Percentiles rank a stretch among this genome's conserved stretches.
phyloP scores from a whole-genome alignment of 2,329 filamentous ascomycete genomes.

The Alternaria ventricosa region DNA sequence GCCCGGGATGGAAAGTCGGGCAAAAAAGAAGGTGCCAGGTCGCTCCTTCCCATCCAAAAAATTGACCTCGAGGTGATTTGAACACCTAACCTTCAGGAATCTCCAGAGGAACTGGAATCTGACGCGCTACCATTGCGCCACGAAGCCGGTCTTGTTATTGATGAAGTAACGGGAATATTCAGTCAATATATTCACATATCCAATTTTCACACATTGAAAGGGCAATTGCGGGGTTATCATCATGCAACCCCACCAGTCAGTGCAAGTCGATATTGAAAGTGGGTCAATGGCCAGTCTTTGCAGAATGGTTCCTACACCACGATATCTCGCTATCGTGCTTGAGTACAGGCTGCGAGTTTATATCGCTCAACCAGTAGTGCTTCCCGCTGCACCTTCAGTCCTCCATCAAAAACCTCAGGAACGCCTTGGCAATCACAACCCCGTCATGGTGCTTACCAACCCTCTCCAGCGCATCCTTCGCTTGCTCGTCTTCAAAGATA shows the following conservation, averaged over 20 bases:
- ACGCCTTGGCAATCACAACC: constrained; percentile 73
- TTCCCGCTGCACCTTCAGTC: constrained; percentile 31
- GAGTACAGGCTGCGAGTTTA: neutral
- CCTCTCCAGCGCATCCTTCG: constrained; percentile 70
- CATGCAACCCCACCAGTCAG: neutral
- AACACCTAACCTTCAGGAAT: constrained; percentile 19
- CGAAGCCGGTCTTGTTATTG: constrained; percentile 13
- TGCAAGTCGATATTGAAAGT: neutral
- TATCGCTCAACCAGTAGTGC: neutral
- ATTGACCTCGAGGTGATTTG: constrained; percentile 19
- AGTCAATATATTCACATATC: no score
- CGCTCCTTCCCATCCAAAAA: neutral
- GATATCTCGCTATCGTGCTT: neutral
- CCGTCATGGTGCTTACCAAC: constrained; percentile 77
- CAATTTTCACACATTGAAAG: no score
- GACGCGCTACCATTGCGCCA: constrained; percentile 22
- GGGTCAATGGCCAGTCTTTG: neutral
- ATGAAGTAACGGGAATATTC: no score
- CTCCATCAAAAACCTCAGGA: constrained; percentile 77
- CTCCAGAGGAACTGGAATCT: constrained; percentile 20
- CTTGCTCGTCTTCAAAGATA: constrained; percentile 73
- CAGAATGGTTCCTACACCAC: neutral
- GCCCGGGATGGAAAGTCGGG: neutral
- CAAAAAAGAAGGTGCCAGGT: neutral
- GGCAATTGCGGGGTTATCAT: neutral